Percentiles rank a stretch among this genome's conserved stretches.
phyloP scores from a whole-genome alignment of 225 moss, liverwort and hornwort species.

The Lunularia cruciata region DNA sequence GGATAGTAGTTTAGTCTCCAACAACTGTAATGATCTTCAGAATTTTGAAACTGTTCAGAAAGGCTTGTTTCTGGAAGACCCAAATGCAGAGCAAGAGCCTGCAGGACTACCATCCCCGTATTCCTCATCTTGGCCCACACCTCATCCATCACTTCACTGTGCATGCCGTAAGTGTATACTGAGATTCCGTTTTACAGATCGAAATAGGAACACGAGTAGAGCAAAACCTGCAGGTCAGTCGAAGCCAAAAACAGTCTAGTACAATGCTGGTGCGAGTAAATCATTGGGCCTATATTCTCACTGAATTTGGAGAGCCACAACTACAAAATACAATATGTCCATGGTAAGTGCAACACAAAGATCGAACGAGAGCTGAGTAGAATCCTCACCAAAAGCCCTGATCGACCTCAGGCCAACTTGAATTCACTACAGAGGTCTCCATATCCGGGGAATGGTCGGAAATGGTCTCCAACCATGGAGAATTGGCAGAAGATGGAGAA shows the following conservation, averaged over 20 bases:
- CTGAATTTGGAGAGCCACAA: no score
- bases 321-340: no score
- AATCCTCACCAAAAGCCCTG: neutral
- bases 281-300: no score
- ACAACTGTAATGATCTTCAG: constrained; percentile 32
- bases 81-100: constrained; percentile 30
- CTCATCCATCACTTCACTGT: constrained; percentile 1
- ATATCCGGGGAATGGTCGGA: no score
- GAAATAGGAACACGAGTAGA: no score
- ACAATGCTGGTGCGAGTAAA: no score
- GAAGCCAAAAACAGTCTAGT: no score
- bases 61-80: constrained; percentile 44
- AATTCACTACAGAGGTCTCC: neutral
- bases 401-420: neutral
- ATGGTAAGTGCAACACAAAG: no score
- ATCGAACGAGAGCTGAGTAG: neutral
- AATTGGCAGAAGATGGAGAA: neutral
- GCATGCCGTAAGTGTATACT: neutral
- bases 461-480: neutral
- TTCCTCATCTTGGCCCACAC: neutral
- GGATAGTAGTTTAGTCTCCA: constrained; percentile 61
- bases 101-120: constrained; percentile 1
- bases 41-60: constrained; percentile 34
- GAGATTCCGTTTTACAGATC: no score
- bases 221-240: no score